phyloP scores from a whole-genome alignment of 2,329 filamentous ascomycete genomes.

The Colletotrichum cereale region DNA sequence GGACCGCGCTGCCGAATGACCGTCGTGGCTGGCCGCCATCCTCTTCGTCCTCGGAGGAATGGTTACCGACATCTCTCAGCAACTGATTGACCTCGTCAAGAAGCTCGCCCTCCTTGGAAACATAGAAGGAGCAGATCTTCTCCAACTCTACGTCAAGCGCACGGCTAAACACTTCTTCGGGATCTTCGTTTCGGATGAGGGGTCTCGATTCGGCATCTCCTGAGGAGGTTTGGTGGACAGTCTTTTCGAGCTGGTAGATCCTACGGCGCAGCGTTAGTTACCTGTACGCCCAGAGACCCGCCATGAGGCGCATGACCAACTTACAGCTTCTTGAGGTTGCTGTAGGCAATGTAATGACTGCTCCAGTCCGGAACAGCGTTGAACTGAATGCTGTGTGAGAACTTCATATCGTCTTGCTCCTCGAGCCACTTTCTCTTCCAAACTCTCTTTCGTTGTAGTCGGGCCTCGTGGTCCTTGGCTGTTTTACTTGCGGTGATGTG shows the following conservation, averaged over 20 bases:
- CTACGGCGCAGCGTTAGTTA: constrained; percentile 57
- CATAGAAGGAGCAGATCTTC: constrained; percentile 93
- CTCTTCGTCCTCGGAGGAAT: constrained; percentile 61
- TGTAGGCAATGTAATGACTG: constrained; percentile 97
- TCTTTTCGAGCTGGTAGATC: constrained; percentile 95
- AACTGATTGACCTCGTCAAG: constrained; percentile 83
- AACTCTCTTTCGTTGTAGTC: constrained; percentile 60
- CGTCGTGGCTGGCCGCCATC: constrained; percentile 28
- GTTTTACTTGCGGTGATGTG: constrained; percentile 48
- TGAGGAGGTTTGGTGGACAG: constrained; percentile 72
- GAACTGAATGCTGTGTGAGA: constrained; percentile 99
- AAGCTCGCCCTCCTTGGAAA: constrained; percentile 89
- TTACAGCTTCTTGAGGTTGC: constrained; percentile 97
- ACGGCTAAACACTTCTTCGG: constrained; percentile 84
- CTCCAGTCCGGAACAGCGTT: constrained; percentile 99
- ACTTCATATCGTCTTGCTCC: constrained; percentile 93
- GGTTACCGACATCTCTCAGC: constrained; percentile 79
- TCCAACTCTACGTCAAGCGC: constrained; percentile 91
- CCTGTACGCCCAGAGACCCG: neutral
- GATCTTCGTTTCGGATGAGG: constrained; percentile 79
- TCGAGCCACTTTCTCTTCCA: constrained; percentile 79
- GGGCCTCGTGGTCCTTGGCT: constrained; percentile 49
- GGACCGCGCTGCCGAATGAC: constrained; percentile 41
- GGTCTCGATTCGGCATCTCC: constrained; percentile 88
- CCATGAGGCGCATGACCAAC: constrained; percentile 49